A percentile compares a stretch with the other conserved stretches of the same genome.
phyloP scores from a whole-genome alignment of 106 monocot species.

The Dioscorea alata region DNA sequence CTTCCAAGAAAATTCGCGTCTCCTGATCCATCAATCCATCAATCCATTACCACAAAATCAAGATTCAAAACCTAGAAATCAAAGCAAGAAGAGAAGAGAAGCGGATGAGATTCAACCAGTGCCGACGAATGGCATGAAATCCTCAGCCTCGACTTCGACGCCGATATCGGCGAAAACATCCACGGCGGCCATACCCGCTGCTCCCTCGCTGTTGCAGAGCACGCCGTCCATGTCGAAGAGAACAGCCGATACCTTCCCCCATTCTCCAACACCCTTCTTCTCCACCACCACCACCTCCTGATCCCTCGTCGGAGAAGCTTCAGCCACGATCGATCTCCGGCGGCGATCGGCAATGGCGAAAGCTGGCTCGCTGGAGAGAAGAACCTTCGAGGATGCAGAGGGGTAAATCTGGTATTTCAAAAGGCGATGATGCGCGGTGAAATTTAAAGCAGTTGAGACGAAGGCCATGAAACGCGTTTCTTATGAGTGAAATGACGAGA shows the following conservation, averaged over 20 bases:
- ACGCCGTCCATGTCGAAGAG: conserved; percentile 99
- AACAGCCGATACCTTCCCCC: conserved; percentile 90
- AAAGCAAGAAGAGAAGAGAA: background rate
- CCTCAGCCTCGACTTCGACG: conserved; percentile 69
- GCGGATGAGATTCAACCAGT: conserved; percentile 48
- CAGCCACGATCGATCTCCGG: conserved; percentile 2
- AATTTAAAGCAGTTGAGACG: no score
- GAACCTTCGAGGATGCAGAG: no score
- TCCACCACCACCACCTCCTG: conserved; percentile 1
- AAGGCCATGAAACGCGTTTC: no score
- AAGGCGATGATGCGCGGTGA: background rate
- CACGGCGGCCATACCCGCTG: conserved; percentile 77
- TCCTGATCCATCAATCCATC: conserved; percentile 24
- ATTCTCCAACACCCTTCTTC: conserved; percentile 5
- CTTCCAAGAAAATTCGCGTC: conserved; percentile 97
- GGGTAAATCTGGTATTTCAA: background rate
- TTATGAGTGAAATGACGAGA: no score
- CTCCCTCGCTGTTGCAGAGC: conserved; percentile 92
- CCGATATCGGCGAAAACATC: conserved; percentile 88
- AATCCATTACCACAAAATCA: background rate
- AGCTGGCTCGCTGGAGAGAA: background rate
- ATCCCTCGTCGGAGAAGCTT: conserved; percentile 21
- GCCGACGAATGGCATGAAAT: conserved; percentile 96
- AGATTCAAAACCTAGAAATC: background rate
- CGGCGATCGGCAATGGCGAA: background rate